These are phyloP conservation scores for Sphagnurus paluster DNA, from an alignment of 1,284 basidiomycete genomes.

Conservation along the genomic window DNA sequence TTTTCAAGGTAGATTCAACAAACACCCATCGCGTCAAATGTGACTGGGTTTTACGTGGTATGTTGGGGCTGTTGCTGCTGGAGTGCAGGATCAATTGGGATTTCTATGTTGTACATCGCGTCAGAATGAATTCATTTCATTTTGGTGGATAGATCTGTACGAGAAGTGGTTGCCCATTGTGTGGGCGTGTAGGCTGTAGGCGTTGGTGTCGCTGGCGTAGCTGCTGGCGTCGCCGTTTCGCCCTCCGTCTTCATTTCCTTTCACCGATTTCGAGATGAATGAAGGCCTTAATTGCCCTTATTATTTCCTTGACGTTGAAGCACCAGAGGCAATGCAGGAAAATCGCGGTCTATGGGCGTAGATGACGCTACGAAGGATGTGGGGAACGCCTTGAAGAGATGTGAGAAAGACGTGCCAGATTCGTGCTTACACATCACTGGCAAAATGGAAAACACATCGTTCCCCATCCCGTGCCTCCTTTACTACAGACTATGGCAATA, in stretches of 20 bases:
- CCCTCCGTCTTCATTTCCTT: conserved; percentile 22
- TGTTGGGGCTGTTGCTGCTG: conserved; percentile 56
- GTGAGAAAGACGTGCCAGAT: too few relatives aligned
- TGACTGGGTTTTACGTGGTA: conserved; percentile 37
- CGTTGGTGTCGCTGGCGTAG: conserved; percentile 20
- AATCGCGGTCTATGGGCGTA: too few relatives aligned
- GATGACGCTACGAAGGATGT: too few relatives aligned
- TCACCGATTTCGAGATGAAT: too few relatives aligned
- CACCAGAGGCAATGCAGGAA: too few relatives aligned
- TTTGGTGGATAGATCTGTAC: conserved; percentile 21
- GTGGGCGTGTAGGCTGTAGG: conserved; percentile 33
- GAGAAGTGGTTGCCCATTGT: conserved; percentile 33
- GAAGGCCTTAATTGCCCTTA: too few relatives aligned
- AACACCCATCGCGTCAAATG: conserved; percentile 16
- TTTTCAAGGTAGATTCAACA: conserved; percentile 21
- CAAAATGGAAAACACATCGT: too few relatives aligned
- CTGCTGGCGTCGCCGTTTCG: conserved; percentile 10
- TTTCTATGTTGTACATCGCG: conserved; percentile 36
- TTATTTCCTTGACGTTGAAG: neutral
- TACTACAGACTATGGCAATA: too few relatives aligned
- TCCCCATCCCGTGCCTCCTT: too few relatives aligned
- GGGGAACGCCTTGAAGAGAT: too few relatives aligned
- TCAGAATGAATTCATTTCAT: neutral
- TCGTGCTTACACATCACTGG: too few relatives aligned
- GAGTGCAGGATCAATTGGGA: conserved; percentile 69